These are phyloP conservation scores for Stephanodiscus triporus DNA, from an alignment of 108 stramenopile genomes.

Conservation along the genomic window DNA sequence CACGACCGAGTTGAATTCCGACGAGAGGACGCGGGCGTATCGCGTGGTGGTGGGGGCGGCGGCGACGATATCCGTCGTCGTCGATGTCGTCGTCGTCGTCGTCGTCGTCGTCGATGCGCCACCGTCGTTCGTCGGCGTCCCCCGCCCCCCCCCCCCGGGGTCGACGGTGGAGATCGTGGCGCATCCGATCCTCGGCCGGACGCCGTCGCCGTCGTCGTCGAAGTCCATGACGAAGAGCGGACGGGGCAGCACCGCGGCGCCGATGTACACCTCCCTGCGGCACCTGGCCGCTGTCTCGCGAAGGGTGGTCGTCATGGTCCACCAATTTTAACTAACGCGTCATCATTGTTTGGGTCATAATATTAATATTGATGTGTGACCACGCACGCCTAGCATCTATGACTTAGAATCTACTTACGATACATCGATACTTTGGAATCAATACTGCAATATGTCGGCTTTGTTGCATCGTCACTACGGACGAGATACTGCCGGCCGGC, in stretches of 20 bases:
- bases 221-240: conserved; percentile 58
- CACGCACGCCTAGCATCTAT: too few relatives aligned
- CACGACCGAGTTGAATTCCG: conserved; percentile 91
- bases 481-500: too few relatives aligned
- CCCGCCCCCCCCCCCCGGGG: too few relatives aligned
- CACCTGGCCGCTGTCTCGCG: conserved; percentile 54
- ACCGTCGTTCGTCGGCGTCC: too few relatives aligned
- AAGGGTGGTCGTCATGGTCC: conserved; percentile 41
- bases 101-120: too few relatives aligned
- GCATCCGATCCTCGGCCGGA: conserved; percentile 15
- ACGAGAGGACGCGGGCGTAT: conserved; percentile 59
- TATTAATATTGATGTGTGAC: too few relatives aligned
- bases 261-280: conserved; percentile 79
- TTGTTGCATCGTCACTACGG: too few relatives aligned
- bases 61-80: conserved; percentile 1
- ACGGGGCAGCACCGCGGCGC: conserved; percentile 78
- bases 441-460: too few relatives aligned
- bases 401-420: too few relatives aligned
- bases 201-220: conserved; percentile 31
- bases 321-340: too few relatives aligned
- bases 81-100: too few relatives aligned
- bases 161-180: conserved; percentile 12
- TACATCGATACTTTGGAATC: too few relatives aligned
- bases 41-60: conserved; percentile 36
- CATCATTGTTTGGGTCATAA: not conserved